Base-by-base conservation (phyloP, 371 early-diverging fungal species). In the Mucor plumbeus region DNA sequence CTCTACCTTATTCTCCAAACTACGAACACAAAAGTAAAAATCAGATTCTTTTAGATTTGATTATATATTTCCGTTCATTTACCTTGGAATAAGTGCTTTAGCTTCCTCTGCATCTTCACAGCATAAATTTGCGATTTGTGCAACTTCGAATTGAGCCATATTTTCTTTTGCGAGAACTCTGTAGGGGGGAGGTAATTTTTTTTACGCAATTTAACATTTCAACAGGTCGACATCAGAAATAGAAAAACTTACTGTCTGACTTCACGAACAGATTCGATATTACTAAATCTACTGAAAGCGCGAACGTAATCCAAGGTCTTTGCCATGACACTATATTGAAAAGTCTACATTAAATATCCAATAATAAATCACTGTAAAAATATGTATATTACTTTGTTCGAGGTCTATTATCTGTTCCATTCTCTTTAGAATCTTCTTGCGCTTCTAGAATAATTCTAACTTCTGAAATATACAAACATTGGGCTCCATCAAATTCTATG, bases 91-190 rank as follows among this genome's bases (percentile, higher is more conserved):
- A 48, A 93, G 80, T 11, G 91, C 83, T 67, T 91, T 93, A 0
- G 94, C 94, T 79, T 96, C 96, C 58, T 94, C 95, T 35, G 90
- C 88, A 57, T 94, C 92, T 65, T 92, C 94, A 76, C 94, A 93
- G 74, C 92, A 89, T 59, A 96, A 81, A 76, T 96, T 96, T 33
- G 93, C 94, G 47, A 96, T 82, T 70, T 96, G 95, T 26, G 95
- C 94, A 17, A 91, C 79, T 73, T 96, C 96, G 61, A 93, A 96
- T 41, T 90, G 88, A 44, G 91, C 85, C 72, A 94, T 68, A 5
- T 87, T 77, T 9, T 85, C 82, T 31, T 79, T 83, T 35, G 82
- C 81, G 59, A 90, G 67, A 43, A 91, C 74, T 53, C 89, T 87
- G 39, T 21, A 3, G 26, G 26, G 26, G 26, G 26, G 26, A 26